Conservation (phyloP, 164 flowering plant species). For the Vitis labrusca region DNA sequence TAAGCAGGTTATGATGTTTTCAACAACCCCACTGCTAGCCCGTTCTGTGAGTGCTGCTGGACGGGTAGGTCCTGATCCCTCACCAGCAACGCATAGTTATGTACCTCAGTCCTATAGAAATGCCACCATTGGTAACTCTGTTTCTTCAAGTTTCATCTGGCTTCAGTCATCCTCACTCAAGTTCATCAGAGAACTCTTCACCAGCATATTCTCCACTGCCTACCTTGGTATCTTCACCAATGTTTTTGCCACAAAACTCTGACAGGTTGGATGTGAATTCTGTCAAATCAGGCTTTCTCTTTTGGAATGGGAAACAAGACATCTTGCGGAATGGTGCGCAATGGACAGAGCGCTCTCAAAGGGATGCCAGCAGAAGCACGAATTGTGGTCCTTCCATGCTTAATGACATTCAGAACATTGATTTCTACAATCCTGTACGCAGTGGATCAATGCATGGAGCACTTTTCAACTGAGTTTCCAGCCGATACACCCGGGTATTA, state of each 20-base stretch:
- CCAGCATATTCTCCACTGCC: conserved; percentile 39
- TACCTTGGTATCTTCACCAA: conserved; percentile 25
- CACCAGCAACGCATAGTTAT: conserved; percentile 45
- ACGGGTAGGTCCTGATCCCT: conserved; percentile 67
- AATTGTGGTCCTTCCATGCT: conserved; percentile 25
- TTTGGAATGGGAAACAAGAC: conserved; percentile 53
- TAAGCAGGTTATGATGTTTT: too few relatives aligned
- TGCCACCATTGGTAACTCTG: conserved; percentile 66
- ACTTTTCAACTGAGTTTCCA: conserved; percentile 32
- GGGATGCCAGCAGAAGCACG: conserved; percentile 25
- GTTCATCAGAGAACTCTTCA: conserved; percentile 30
- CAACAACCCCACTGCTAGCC: conserved; percentile 48
- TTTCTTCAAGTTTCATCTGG: conserved; percentile 37
- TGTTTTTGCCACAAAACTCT: conserved; percentile 38
- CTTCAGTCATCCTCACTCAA: conserved; percentile 31
- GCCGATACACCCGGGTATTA: conserved; percentile 50
- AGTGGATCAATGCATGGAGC: conserved; percentile 23
- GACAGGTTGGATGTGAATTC: conserved; percentile 38
- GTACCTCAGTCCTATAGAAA: conserved; percentile 84
- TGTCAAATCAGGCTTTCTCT: conserved; percentile 42
- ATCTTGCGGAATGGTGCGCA: conserved; percentile 38
- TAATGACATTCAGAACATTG: conserved; percentile 30
- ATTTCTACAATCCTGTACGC: conserved; percentile 32
- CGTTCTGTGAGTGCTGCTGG: conserved; percentile 86
- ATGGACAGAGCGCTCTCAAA: conserved; percentile 51